Percentiles rank a stretch among this genome's conserved stretches.
Evolutionary conservation across 1,139 yeast species (phyloP).

Genomic region (Candida sanyaensis): DNA sequence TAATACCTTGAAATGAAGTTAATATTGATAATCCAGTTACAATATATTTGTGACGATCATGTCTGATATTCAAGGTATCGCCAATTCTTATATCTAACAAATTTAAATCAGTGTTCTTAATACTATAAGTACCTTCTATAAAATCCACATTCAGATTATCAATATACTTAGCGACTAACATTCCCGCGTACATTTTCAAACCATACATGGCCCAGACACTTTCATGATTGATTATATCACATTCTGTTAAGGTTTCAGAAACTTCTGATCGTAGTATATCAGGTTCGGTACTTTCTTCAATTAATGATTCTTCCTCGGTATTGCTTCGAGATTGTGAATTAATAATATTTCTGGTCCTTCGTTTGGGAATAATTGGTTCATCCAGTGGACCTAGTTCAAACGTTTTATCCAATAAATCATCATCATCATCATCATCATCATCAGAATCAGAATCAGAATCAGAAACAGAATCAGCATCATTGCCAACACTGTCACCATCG

Average conservation of each 20-base stretch:
- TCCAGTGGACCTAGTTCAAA: slow-evolving; percentile 2
- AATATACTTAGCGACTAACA: slow-evolving; percentile 17
- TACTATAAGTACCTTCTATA: slow-evolving; percentile 30
- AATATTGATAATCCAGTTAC: slow-evolving; percentile 46
- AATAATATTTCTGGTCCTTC: slow-evolving; percentile 11
- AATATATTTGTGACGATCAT: slow-evolving; percentile 23
- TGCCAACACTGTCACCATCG: neutral
- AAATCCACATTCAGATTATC: slow-evolving; percentile 34
- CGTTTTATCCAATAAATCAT: neutral
- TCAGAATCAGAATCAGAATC: neutral
- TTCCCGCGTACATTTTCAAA: slow-evolving; percentile 39
- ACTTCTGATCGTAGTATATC: slow-evolving; percentile 22
- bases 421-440: slow-evolving; percentile 4
- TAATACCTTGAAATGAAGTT: slow-evolving; percentile 24
- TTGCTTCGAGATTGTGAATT: slow-evolving; percentile 12
- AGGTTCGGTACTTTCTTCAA: slow-evolving; percentile 7
- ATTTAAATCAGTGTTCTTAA: slow-evolving; percentile 31
- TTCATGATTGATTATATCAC: slow-evolving; percentile 18
- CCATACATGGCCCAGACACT: slow-evolving; percentile 43
- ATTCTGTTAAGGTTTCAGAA: slow-evolving; percentile 19
- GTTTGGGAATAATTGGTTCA: slow-evolving; percentile 9
- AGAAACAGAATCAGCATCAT: no score
- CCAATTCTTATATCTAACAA: slow-evolving; percentile 40
- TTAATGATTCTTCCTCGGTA: slow-evolving; percentile 5
- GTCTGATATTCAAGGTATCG: slow-evolving; percentile 25